phyloP scores from a whole-genome alignment of 768 basidiomycete genomes.

The Podaxis sp. region DNA sequence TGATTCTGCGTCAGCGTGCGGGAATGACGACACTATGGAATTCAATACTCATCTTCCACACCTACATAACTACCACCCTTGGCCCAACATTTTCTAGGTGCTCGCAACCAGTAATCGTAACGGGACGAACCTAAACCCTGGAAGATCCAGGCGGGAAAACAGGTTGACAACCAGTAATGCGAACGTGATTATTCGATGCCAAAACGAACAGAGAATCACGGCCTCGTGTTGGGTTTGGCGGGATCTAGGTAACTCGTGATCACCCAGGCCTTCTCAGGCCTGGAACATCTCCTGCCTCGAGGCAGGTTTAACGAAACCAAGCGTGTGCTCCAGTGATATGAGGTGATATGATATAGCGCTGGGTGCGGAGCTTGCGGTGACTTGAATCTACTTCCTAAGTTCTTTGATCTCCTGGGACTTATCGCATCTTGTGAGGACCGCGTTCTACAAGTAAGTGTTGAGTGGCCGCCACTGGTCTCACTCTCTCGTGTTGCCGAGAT shows the following conservation, averaged over 20 bases:
- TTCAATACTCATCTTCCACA: neutral
- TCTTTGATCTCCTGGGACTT: neutral
- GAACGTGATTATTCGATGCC: neutral
- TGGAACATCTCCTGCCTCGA: constrained; percentile 3
- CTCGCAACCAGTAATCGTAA: neutral
- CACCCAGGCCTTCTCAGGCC: constrained; percentile 8
- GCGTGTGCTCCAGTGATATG: constrained; percentile 2
- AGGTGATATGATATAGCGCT: neutral
- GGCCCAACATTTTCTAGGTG: neutral
- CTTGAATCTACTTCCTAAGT: neutral
- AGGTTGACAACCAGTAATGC: neutral
- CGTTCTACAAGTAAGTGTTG: neutral
- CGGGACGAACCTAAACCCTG: neutral
- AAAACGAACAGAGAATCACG: neutral
- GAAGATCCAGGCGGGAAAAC: neutral
- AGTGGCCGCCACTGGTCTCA: neutral
- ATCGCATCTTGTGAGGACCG: neutral
- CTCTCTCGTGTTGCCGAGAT: too few relatives aligned
- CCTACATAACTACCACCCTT: neutral
- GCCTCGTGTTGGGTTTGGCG: constrained; percentile 9
- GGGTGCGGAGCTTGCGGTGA: constrained; percentile 4
- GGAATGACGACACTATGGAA: neutral
- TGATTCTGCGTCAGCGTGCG: neutral
- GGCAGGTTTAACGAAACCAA: neutral
- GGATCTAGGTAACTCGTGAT: constrained; percentile 10